A percentile compares a stretch with the other conserved stretches of the same genome.
Evolutionary conservation across 768 basidiomycete species (phyloP).

Genomic region (Lanmaoa rubissima): DNA sequence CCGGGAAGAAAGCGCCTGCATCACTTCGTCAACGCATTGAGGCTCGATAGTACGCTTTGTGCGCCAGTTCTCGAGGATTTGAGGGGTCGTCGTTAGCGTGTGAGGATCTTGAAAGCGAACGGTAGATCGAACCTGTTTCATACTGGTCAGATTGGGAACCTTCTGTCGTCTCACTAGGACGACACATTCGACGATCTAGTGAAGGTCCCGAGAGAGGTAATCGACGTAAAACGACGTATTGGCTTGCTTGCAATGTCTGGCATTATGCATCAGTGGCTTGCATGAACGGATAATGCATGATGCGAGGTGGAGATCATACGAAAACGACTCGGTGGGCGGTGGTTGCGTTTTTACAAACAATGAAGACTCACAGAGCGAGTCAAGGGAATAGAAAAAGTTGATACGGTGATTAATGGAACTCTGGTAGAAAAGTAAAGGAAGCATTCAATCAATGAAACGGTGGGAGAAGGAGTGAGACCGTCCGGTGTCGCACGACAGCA

Average conservation of each 20-base stretch:
- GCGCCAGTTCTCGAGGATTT: constrained; percentile 88
- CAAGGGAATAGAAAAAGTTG: constrained; percentile 89
- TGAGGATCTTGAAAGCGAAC: background rate
- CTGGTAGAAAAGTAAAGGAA: constrained; percentile 32
- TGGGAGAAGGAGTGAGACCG: too few relatives aligned
- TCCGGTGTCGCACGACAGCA: too few relatives aligned
- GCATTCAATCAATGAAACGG: background rate
- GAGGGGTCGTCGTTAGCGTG: background rate
- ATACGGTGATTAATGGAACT: constrained; percentile 87
- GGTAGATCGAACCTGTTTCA: constrained; percentile 57
- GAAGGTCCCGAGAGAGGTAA: constrained; percentile 73
- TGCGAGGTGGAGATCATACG: constrained; percentile 9
- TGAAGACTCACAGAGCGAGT: constrained; percentile 80
- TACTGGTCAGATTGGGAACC: constrained; percentile 88
- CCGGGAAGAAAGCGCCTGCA: constrained; percentile 55
- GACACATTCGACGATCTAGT: constrained; percentile 77
- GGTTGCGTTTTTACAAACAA: constrained; percentile 58
- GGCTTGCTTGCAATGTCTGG: constrained; percentile 34
- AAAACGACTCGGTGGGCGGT: constrained; percentile 28
- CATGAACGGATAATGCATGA: background rate
- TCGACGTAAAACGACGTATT: constrained; percentile 65
- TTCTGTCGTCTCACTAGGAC: constrained; percentile 85
- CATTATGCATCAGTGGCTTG: background rate
- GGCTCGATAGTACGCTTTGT: constrained; percentile 84
- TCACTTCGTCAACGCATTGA: constrained; percentile 68